phyloP scores from a whole-genome alignment of 257 asterid genomes.

The Scutellaria galericulata region DNA sequence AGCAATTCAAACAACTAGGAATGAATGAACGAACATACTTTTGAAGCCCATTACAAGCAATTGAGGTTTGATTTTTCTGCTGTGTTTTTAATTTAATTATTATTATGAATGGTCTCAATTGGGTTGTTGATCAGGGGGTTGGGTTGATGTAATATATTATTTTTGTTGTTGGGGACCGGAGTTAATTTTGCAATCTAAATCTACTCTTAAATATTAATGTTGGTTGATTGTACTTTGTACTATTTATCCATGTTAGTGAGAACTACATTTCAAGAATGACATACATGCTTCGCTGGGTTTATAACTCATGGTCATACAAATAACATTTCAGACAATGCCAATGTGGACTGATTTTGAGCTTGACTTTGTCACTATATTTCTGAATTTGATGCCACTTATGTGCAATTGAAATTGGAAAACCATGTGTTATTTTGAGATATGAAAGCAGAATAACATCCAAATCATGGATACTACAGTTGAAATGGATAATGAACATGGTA shows the following conservation, averaged over 20 bases:
- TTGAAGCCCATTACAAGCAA: constrained; percentile 5
- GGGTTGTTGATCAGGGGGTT: neutral
- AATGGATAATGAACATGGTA: constrained; percentile 8
- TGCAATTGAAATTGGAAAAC: constrained; percentile 15
- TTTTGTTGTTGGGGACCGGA: constrained; percentile 35
- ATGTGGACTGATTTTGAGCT: constrained; percentile 22
- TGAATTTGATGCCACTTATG: constrained; percentile 27
- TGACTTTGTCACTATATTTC: constrained; percentile 31
- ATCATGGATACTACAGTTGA: constrained; percentile 19
- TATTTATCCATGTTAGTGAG: constrained; percentile 29
- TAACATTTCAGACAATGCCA: constrained; percentile 18
- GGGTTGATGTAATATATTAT: constrained; percentile 32
- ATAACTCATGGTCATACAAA: constrained; percentile 30
- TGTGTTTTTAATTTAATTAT: neutral
- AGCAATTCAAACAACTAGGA: constrained; percentile 37
- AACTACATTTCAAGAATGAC: constrained; percentile 26
- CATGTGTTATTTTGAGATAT: constrained; percentile 18
- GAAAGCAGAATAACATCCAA: constrained; percentile 18
- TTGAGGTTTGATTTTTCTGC: neutral
- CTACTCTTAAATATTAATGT: constrained; percentile 22
- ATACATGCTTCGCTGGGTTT: constrained; percentile 5
- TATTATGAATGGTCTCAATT: constrained; percentile 2
- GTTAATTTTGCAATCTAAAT: constrained; percentile 21
- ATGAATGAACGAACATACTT: constrained; percentile 5
- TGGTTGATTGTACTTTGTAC: constrained; percentile 25